Percentiles rank a stretch among this genome's conserved stretches.
phyloP scores from a whole-genome alignment of 148 eudicot genomes.

The Nepenthes gracilis region DNA sequence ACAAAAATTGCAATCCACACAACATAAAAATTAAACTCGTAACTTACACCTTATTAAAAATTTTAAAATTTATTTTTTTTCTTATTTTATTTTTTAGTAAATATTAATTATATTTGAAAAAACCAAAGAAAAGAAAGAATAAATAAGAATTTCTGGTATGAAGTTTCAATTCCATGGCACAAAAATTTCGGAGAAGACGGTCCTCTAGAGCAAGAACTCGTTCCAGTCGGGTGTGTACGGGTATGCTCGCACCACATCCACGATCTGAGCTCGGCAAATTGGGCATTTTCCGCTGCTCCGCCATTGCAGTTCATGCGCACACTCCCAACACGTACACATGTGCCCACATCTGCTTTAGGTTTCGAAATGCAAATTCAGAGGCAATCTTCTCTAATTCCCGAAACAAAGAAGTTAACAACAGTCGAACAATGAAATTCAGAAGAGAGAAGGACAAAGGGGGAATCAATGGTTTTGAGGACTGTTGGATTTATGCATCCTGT shows the following conservation, averaged over 20 bases:
- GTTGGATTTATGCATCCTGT: too few relatives aligned
- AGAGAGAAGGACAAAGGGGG: neutral
- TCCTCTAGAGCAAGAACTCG: conserved; percentile 17
- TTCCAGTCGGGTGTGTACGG: conserved; percentile 9
- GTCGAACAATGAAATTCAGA: neutral
- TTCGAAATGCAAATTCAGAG: neutral
- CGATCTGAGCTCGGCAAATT: conserved; percentile 50
- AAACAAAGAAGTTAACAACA: neutral
- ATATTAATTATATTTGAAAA: too few relatives aligned
- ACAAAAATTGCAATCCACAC: too few relatives aligned
- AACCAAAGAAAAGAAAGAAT: too few relatives aligned
- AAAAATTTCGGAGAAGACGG: conserved; percentile 1
- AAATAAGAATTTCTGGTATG: too few relatives aligned
- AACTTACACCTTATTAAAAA: too few relatives aligned
- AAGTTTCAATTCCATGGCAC: neutral
- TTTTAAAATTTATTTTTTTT: too few relatives aligned
- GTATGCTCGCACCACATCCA: conserved; percentile 55
- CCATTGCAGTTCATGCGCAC: conserved; percentile 56
- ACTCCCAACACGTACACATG: conserved; percentile 79
- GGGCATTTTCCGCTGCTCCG: conserved; percentile 64
- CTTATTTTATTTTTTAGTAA: too few relatives aligned
- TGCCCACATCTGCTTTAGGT: conserved; percentile 65
- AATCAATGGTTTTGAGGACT: too few relatives aligned
- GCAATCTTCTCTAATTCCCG: neutral
- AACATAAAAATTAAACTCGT: too few relatives aligned